Evolutionary conservation across 192 early-diverging fungal genomes (phyloP), one percentile per base, ranked within the genome.

Genomic region (Rhizophagus clarus): DNA sequence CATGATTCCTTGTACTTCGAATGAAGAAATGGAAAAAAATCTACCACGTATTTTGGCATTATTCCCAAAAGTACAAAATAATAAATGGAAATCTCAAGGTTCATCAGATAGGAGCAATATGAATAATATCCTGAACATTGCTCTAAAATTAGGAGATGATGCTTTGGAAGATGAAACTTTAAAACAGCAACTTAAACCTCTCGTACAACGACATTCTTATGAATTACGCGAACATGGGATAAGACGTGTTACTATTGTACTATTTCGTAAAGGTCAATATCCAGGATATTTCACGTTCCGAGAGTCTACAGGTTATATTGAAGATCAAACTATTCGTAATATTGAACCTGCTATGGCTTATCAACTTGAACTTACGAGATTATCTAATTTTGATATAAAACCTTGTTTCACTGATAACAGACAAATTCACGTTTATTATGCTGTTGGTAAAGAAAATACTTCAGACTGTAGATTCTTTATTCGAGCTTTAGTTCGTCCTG

Each of bases 331-430:
- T 63, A 98, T 99, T 80, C 95, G 98, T 72, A 96, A 99, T 84
- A 96, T 98, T 74, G 98, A 99, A 90, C 98, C 98, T 14, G 95
- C 95, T 22, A 94, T 98, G 90, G 97, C 98, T 32, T 98, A 98
- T 85, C 96, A 97, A 86, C 89, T 99, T 31, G 98, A 99, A 88
- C 86, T 99, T 68, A 90, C 93, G 42, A 92, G 97, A 49, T 82
- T 99, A 82, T 87, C 92, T 71, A 96, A 97, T 91, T 99, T 97
- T 89, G 94, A 96, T 76, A 94, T 99, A 84, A 95, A 96, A 84
- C 97, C 98, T 68, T 95, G 93, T 86, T 95, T 96, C 84, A 94
- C 92, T 79, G 94, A 95, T 82, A 98, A 97, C 89, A 88, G 97
- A 81, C 93, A 97, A 81, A 91, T 99, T 85, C 96, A 97, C 80